Evolutionary conservation across 2,329 filamentous ascomycete species (phyloP).

Genomic region (Didymella pomorum): DNA sequence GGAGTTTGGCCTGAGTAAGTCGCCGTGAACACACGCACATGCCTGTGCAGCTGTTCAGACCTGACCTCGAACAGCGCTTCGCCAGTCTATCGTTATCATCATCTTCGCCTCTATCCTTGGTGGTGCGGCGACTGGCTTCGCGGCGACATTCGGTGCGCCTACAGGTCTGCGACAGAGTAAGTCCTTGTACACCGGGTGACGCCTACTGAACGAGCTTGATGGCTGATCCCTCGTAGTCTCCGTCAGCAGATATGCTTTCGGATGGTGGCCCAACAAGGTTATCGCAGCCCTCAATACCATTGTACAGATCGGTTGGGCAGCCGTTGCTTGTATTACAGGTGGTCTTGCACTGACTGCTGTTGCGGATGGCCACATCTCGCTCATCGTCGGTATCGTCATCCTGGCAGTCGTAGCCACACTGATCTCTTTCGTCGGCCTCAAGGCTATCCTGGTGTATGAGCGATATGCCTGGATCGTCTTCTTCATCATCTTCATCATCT

Average conservation of each 20-base stretch:
- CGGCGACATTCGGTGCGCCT: conserved; percentile 54
- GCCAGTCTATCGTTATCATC: conserved; percentile 53
- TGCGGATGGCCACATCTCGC: conserved; percentile 53
- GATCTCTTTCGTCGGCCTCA: conserved; percentile 54
- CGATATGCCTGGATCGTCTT: conserved; percentile 60
- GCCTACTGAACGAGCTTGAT: neutral
- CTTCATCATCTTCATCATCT: conserved; percentile 58
- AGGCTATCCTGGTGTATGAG: conserved; percentile 57
- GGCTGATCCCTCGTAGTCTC: conserved; percentile 10
- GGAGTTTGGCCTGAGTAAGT: conserved; percentile 56
- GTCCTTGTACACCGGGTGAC: conserved; percentile 32
- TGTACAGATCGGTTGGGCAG: conserved; percentile 55
- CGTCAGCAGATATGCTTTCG: conserved; percentile 49
- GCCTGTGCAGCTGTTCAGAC: conserved; percentile 7
- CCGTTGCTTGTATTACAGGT: conserved; percentile 54
- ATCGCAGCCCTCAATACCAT: conserved; percentile 58
- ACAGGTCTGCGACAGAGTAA: conserved; percentile 53
- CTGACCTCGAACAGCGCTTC: conserved; percentile 39
- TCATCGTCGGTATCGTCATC: conserved; percentile 56
- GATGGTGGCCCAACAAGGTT: conserved; percentile 61
- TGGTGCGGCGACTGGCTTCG: conserved; percentile 52
- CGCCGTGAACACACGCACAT: neutral
- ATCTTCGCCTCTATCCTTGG: conserved; percentile 54
- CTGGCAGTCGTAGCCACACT: conserved; percentile 50
- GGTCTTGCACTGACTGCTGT: conserved; percentile 54